Evolutionary conservation across 2,329 filamentous ascomycete genomes (phyloP).

Genomic region (Aspergillus pseudoglaucus): DNA sequence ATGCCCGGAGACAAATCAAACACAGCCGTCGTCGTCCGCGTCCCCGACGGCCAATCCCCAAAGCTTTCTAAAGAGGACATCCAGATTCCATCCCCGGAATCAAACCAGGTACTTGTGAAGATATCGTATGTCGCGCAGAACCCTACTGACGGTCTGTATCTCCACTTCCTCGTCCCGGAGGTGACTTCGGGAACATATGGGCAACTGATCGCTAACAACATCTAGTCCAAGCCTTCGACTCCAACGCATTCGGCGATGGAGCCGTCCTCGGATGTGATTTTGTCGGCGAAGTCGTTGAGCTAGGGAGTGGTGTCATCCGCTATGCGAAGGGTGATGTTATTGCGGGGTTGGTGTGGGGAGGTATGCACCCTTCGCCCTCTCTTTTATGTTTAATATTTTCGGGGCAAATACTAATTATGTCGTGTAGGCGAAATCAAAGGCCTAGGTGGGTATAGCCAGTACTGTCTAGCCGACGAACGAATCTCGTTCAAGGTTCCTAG

Average conservation of each 20-base stretch:
- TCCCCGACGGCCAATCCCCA: slow-evolving; percentile 2
- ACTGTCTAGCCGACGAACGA: slow-evolving; percentile 34
- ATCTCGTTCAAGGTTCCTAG: slow-evolving; percentile 37
- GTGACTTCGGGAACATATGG: too few species aligned
- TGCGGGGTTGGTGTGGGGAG: slow-evolving; percentile 27
- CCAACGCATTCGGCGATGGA: slow-evolving; percentile 32
- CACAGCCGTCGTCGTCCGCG: slow-evolving; percentile 10
- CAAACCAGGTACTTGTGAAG: slow-evolving; percentile 17
- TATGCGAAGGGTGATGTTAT: slow-evolving; percentile 29
- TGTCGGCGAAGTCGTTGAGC: slow-evolving; percentile 23
- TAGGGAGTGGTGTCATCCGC: slow-evolving; percentile 25
- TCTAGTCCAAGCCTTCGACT: slow-evolving; percentile 28
- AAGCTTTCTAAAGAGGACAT: slow-evolving; percentile 8
- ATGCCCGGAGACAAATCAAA: background rate
- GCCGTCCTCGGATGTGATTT: slow-evolving; percentile 28
- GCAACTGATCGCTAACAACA: too few species aligned
- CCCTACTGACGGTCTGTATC: slow-evolving; percentile 15
- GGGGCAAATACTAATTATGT: too few species aligned
- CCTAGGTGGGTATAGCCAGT: slow-evolving; percentile 36
- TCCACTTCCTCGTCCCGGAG: background rate
- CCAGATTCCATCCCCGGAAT: slow-evolving; percentile 3
- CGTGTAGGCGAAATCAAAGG: slow-evolving; percentile 12
- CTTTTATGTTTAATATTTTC: too few species aligned
- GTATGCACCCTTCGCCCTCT: slow-evolving; percentile 4
- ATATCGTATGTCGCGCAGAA: slow-evolving; percentile 19